These are phyloP conservation scores for Ricinus communis DNA, from an alignment of 345 rosid genomes.

Conservation along the genomic window DNA sequence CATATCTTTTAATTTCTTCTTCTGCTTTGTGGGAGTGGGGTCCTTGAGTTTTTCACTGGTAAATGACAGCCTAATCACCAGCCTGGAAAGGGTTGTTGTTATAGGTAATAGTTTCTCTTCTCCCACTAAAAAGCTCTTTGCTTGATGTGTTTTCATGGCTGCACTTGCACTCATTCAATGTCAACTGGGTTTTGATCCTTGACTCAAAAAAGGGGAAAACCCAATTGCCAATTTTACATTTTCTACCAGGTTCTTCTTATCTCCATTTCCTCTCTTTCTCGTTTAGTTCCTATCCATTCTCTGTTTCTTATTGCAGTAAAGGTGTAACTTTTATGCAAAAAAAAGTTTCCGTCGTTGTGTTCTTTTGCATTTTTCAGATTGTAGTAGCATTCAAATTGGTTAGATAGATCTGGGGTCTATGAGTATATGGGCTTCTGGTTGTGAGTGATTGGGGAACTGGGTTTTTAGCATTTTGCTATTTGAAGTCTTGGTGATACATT, in stretches of 20 bases:
- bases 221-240: neutral
- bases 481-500: slow-evolving; percentile 17
- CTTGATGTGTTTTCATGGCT: slow-evolving; percentile 27
- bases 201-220: too few species aligned
- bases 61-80: slow-evolving; percentile 80
- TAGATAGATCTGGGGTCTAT: slow-evolving; percentile 34
- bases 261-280: slow-evolving; percentile 9
- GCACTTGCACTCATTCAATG: slow-evolving; percentile 22
- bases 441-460: slow-evolving; percentile 9
- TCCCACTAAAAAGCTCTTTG: slow-evolving; percentile 35
- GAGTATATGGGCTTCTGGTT: slow-evolving; percentile 14
- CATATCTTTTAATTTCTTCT: neutral
- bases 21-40: slow-evolving; percentile 36
- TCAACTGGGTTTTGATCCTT: slow-evolving; percentile 33
- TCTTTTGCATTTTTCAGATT: slow-evolving; percentile 8
- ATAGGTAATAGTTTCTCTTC: slow-evolving; percentile 11
- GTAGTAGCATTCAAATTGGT: slow-evolving; percentile 12
- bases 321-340: neutral
- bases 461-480: slow-evolving; percentile 6
- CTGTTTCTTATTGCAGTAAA: slow-evolving; percentile 37
- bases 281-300: slow-evolving; percentile 12
- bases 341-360: slow-evolving; percentile 22
- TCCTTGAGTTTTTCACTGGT: slow-evolving; percentile 29
- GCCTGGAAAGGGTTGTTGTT: slow-evolving; percentile 77
- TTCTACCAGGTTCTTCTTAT: slow-evolving; percentile 14